Conservation (phyloP, 176 grass and related monocot genomes). For the Eragrostis curvula region DNA sequence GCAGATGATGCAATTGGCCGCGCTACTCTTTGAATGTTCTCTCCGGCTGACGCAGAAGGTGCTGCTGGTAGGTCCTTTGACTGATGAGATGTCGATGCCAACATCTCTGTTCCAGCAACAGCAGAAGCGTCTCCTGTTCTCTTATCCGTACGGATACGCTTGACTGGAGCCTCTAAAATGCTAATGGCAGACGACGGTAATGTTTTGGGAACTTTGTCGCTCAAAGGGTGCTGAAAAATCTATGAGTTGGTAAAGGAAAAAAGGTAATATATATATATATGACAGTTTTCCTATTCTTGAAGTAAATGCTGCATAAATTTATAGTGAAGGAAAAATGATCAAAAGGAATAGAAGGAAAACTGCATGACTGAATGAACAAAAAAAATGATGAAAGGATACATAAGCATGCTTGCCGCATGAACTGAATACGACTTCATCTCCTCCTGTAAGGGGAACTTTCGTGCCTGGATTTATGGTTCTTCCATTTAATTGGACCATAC, state of each 20-base stretch:
- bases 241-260: slow-evolving; percentile 49
- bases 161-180: slow-evolving; percentile 54
- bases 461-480: slow-evolving; percentile 50
- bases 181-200: slow-evolving; percentile 52
- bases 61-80: slow-evolving; percentile 52
- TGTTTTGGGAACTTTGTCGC: slow-evolving; percentile 61
- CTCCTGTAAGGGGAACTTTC: slow-evolving; percentile 76
- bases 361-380: slow-evolving; percentile 28
- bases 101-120: slow-evolving; percentile 77
- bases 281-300: slow-evolving; percentile 29
- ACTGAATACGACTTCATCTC: slow-evolving; percentile 90
- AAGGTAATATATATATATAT: slow-evolving; percentile 21
- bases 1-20: slow-evolving; percentile 52
- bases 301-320: slow-evolving; percentile 20
- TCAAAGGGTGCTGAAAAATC: slow-evolving; percentile 97
- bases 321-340: slow-evolving; percentile 28
- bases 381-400: slow-evolving; percentile 71
- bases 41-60: slow-evolving; percentile 44
- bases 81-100: slow-evolving; percentile 75
- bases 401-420: slow-evolving; percentile 84
- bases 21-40: slow-evolving; percentile 47
- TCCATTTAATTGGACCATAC: slow-evolving; percentile 80
- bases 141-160: slow-evolving; percentile 68
- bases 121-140: slow-evolving; percentile 63
- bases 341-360: slow-evolving; percentile 23